These are phyloP conservation scores for Lepraria neglecta DNA, from an alignment of 495 filamentous ascomycete genomes.

Conservation along the genomic window DNA sequence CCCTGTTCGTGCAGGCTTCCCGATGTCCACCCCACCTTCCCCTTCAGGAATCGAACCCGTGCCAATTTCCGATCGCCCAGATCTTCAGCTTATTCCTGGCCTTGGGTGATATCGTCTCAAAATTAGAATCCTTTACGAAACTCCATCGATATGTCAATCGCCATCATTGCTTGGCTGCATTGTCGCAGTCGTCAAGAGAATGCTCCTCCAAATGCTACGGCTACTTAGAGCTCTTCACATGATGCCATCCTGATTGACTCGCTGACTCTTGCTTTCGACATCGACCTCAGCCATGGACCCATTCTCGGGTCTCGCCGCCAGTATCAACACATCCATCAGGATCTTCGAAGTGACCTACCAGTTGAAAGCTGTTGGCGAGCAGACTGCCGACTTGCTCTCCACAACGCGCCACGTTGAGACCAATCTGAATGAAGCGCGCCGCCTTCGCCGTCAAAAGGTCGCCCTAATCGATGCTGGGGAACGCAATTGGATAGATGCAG, in stretches of 20 bases:
- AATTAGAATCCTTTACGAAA: too few relatives aligned
- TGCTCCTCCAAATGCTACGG: too few relatives aligned
- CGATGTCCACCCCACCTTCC: too few relatives aligned
- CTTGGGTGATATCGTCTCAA: too few relatives aligned
- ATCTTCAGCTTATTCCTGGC: too few relatives aligned
- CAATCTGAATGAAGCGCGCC: conserved; percentile 28
- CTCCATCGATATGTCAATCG: too few relatives aligned
- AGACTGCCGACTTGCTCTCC: conserved; percentile 29
- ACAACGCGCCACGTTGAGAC: conserved; percentile 25
- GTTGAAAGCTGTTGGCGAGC: conserved; percentile 28
- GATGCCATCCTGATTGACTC: neutral
- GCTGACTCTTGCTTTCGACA: neutral
- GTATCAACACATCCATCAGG: conserved; percentile 18
- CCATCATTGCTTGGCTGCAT: too few relatives aligned
- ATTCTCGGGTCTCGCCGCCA: neutral
- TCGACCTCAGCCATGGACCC: conserved; percentile 3
- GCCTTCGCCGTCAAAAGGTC: conserved; percentile 26
- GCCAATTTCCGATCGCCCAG: too few relatives aligned
- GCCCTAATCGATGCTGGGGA: conserved; percentile 24
- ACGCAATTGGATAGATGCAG: conserved; percentile 25
- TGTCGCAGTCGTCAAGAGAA: too few relatives aligned
- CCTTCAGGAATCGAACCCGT: too few relatives aligned
- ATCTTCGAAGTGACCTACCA: conserved; percentile 23
- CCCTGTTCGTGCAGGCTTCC: too few relatives aligned
- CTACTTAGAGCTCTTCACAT: too few relatives aligned